Evolutionary conservation across 495 filamentous ascomycete species (phyloP).

Genomic region (Podospora pseudocomata): DNA sequence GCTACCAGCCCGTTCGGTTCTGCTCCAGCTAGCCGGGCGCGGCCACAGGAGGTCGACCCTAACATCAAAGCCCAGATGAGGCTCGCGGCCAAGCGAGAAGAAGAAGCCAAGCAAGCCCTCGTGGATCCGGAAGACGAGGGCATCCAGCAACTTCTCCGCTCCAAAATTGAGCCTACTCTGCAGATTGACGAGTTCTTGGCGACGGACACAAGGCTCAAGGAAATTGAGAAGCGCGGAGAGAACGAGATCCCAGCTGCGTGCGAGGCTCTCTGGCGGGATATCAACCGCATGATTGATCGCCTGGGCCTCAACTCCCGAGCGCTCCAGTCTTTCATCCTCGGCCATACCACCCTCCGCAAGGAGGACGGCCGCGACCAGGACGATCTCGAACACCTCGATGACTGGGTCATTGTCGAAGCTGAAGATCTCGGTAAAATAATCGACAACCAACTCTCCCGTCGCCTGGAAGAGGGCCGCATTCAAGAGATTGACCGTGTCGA

Average conservation of each 20-base stretch:
- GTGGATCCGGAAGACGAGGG: constrained; percentile 56
- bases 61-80: constrained; percentile 41
- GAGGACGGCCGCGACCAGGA: constrained; percentile 47
- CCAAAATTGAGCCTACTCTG: constrained; percentile 46
- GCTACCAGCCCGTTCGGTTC: constrained; percentile 12
- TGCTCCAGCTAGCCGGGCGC: constrained; percentile 18
- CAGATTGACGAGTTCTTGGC: constrained; percentile 57
- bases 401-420: constrained; percentile 70
- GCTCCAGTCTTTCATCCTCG: constrained; percentile 65
- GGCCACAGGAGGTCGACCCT: constrained; percentile 29
- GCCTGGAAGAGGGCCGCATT: constrained; percentile 63
- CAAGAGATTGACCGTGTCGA: constrained; percentile 62
- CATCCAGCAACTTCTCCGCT: constrained; percentile 47
- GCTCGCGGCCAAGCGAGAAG: constrained; percentile 40
- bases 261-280: constrained; percentile 83
- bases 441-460: constrained; percentile 47
- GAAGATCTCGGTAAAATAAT: constrained; percentile 58
- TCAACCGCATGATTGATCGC: constrained; percentile 95
- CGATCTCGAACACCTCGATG: constrained; percentile 59
- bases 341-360: constrained; percentile 54
- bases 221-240: constrained; percentile 54
- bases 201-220: constrained; percentile 28
- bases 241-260: constrained; percentile 46
- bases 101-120: constrained; percentile 48
- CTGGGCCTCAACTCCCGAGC: constrained; percentile 81